These are phyloP conservation scores for Aspergillus saccharolyticus DNA, from an alignment of 495 filamentous ascomycete species.

Conservation along the genomic window DNA sequence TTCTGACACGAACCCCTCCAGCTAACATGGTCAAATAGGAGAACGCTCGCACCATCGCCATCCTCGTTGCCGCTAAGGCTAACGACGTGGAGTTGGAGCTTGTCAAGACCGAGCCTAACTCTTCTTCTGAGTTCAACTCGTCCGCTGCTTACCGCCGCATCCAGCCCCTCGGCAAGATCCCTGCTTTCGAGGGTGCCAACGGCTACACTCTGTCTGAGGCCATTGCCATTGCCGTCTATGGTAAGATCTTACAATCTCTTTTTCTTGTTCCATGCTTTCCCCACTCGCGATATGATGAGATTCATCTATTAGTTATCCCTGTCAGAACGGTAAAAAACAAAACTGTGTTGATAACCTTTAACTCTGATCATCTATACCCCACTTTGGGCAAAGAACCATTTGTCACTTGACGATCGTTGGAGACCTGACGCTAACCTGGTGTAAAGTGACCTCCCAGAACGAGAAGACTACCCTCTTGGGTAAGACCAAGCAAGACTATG, in stretches of 20 bases:
- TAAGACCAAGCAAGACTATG: constrained; percentile 99
- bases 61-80: constrained; percentile 89
- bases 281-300: constrained; percentile 70
- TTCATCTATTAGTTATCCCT: constrained; percentile 93
- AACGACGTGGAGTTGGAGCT: constrained; percentile 88
- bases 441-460: constrained; percentile 93
- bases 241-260: constrained; percentile 54
- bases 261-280: not conserved
- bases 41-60: constrained; percentile 83
- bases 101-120: constrained; percentile 56
- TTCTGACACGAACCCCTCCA: too few species aligned
- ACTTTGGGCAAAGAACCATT: constrained; percentile 26
- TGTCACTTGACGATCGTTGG: constrained; percentile 5
- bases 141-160: constrained; percentile 72
- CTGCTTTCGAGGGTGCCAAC: constrained; percentile 87
- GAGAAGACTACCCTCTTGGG: constrained; percentile 98
- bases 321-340: constrained; percentile 61
- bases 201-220: constrained; percentile 83
- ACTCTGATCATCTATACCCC: constrained; percentile 53
- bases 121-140: constrained; percentile 31
- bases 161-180: constrained; percentile 85
- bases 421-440: constrained; percentile 23
- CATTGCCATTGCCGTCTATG: constrained; percentile 95
- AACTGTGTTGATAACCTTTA: constrained; percentile 68
- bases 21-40: constrained; percentile 46